Percentiles rank a stretch among this genome's conserved stretches.
These are phyloP conservation scores for Sporothrix phasma DNA, from an alignment of 2,329 filamentous ascomycete genomes.

Conservation along the genomic window DNA sequence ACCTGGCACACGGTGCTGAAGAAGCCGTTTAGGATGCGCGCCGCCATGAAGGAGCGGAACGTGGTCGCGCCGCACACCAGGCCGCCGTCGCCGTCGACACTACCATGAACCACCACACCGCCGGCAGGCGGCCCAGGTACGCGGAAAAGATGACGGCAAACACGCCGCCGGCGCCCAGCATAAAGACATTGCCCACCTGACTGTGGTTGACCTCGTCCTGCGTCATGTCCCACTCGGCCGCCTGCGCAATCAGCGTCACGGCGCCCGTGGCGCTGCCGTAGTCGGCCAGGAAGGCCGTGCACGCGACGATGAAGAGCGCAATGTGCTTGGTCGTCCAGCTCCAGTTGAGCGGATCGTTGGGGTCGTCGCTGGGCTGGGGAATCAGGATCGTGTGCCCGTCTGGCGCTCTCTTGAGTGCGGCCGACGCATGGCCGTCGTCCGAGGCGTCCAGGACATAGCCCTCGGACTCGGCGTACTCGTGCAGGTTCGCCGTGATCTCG, in stretches of 20 bases:
- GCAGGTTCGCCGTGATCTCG: conserved; percentile 17
- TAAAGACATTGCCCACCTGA: conserved; percentile 43
- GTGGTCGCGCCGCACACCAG: conserved; percentile 35
- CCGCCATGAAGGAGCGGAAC: conserved; percentile 39
- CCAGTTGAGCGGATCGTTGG: conserved; percentile 47
- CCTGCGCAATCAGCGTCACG: conserved; percentile 34
- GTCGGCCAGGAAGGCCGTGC: conserved; percentile 38
- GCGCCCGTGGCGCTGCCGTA: conserved; percentile 38
- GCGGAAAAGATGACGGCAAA: conserved; percentile 31
- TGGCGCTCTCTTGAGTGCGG: conserved; percentile 27
- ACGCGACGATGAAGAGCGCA: conserved; percentile 38
- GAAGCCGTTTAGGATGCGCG: conserved; percentile 39
- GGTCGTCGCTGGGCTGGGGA: conserved; percentile 42
- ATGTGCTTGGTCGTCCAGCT: conserved; percentile 37
- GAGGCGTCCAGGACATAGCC: conserved; percentile 31
- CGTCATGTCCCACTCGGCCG: conserved; percentile 38
- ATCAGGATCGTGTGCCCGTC: conserved; percentile 39
- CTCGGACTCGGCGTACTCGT: conserved; percentile 28
- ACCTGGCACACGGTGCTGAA: conserved; percentile 37
- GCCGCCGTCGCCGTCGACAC: conserved; percentile 30
- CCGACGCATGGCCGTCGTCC: conserved; percentile 24
- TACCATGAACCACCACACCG: conserved; percentile 33
- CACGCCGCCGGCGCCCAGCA: conserved; percentile 35
- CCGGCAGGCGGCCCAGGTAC: conserved; percentile 35
- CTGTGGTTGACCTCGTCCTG: conserved; percentile 41